phyloP scores from a whole-genome alignment of 208 protist species.

The Leishmania mexicana region DNA sequence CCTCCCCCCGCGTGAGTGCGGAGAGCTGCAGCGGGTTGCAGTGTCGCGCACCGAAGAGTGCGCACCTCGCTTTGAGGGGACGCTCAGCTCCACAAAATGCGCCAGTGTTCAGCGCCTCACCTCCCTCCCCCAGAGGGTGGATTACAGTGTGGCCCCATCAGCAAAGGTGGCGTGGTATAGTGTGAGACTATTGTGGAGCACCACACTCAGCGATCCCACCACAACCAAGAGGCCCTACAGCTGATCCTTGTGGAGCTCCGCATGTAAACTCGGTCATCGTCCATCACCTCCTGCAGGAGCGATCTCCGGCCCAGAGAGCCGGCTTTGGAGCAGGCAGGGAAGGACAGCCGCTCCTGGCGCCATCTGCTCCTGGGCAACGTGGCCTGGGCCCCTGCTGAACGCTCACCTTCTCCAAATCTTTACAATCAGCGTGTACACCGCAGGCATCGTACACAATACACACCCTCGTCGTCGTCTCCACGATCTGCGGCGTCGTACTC shows the following conservation, averaged over 20 bases:
- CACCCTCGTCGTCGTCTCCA: not conserved
- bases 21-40: not conserved
- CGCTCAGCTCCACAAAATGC: not conserved
- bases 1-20: too few species aligned
- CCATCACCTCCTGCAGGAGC: not conserved
- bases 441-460: not conserved
- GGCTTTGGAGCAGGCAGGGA: too few species aligned
- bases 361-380: too few species aligned
- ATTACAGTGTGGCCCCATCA: not conserved
- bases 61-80: not conserved
- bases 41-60: not conserved
- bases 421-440: not conserved
- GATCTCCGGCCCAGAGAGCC: not conserved
- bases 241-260: not conserved
- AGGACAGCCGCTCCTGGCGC: too few species aligned
- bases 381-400: not conserved
- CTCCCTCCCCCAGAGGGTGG: not conserved
- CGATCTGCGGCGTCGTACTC: not conserved
- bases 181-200: not conserved
- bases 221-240: not conserved
- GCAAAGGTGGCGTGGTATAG: not conserved
- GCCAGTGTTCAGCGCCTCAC: not conserved
- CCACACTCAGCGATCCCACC: not conserved
- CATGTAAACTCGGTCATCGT: not conserved
- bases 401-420: not conserved